These are phyloP conservation scores for Xylaria sp. DNA, from an alignment of 2,329 filamentous ascomycete species.

Conservation along the genomic window DNA sequence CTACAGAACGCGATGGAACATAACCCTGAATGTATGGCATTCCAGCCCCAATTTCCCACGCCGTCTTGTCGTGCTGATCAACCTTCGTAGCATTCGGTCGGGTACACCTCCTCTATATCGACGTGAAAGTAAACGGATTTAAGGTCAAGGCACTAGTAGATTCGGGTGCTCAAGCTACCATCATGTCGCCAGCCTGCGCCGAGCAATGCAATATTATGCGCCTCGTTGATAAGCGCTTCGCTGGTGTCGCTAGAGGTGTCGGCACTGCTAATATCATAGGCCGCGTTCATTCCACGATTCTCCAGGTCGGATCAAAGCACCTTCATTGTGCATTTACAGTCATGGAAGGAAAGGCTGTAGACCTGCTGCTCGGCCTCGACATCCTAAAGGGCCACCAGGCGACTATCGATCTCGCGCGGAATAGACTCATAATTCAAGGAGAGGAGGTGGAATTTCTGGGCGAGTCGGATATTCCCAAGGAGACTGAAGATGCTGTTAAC, in stretches of 20 bases:
- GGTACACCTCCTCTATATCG: conserved; percentile 95
- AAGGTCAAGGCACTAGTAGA: conserved; percentile 97
- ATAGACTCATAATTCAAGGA: conserved; percentile 87
- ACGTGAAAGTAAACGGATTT: conserved; percentile 92
- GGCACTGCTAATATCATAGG: conserved; percentile 95
- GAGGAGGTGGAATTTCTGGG: conserved; percentile 90
- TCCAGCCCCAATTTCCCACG: not conserved
- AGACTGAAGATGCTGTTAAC: conserved; percentile 75
- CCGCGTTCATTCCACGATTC: conserved; percentile 92
- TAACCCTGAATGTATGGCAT: conserved; percentile 87
- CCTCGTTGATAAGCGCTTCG: conserved; percentile 90
- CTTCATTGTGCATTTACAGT: conserved; percentile 97
- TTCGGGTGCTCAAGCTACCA: conserved; percentile 95
- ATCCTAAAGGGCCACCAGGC: conserved; percentile 98
- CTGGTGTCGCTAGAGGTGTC: conserved; percentile 90
- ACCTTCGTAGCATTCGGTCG: conserved; percentile 81
- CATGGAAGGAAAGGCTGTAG: conserved; percentile 98
- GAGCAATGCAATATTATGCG: conserved; percentile 96
- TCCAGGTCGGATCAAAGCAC: conserved; percentile 88
- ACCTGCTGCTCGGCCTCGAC: conserved; percentile 90
- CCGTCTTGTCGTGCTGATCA: conserved; percentile 33
- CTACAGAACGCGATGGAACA: conserved; percentile 96
- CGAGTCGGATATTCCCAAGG: conserved; percentile 93
- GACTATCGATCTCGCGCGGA: conserved; percentile 85
- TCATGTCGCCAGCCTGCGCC: conserved; percentile 96